A percentile compares a stretch with the other conserved stretches of the same genome.
phyloP scores from a whole-genome alignment of 352 stramenopile species.

The Globisporangium canariense region DNA sequence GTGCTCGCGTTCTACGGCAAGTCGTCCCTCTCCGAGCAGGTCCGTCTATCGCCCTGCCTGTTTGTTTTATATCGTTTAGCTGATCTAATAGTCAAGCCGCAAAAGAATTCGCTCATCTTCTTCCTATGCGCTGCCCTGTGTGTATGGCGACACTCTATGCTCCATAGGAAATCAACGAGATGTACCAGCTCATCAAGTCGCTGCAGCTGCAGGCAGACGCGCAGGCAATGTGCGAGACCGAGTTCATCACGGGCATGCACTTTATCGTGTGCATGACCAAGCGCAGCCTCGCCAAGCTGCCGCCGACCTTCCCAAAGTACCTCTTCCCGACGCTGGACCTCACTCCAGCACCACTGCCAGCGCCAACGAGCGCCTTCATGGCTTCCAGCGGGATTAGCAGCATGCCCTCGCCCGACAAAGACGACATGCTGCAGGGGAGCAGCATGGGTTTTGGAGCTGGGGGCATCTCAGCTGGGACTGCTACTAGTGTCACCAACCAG shows the following conservation, averaged over 20 bases:
- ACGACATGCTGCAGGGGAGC: conserved; percentile 1
- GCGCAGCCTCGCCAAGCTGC: conserved; percentile 48
- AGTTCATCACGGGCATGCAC: conserved; percentile 76
- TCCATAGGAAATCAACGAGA: conserved; percentile 36
- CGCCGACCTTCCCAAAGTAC: conserved; percentile 45
- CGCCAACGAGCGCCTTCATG: background rate
- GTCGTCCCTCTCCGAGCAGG: conserved; percentile 42
- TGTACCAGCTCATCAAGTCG: conserved; percentile 48
- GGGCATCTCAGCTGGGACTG: background rate
- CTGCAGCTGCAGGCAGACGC: conserved; percentile 32
- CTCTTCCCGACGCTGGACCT: conserved; percentile 64
- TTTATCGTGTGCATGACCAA: conserved; percentile 80
- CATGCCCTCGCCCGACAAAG: conserved; percentile 38
- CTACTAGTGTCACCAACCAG: background rate
- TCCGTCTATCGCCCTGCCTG: conserved; percentile 4
- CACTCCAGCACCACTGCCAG: conserved; percentile 18
- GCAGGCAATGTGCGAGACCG: conserved; percentile 36
- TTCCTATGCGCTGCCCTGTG: background rate
- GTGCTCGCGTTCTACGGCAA: conserved; percentile 59
- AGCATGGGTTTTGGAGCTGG: background rate
- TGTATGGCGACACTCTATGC: background rate
- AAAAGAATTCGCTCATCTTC: background rate
- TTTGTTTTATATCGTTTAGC: background rate
- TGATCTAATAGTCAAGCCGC: background rate
- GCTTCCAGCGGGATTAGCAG: conserved; percentile 23